Base-by-base conservation (phyloP, 768 basidiomycete genomes). In the Lentinus brumalis region DNA sequence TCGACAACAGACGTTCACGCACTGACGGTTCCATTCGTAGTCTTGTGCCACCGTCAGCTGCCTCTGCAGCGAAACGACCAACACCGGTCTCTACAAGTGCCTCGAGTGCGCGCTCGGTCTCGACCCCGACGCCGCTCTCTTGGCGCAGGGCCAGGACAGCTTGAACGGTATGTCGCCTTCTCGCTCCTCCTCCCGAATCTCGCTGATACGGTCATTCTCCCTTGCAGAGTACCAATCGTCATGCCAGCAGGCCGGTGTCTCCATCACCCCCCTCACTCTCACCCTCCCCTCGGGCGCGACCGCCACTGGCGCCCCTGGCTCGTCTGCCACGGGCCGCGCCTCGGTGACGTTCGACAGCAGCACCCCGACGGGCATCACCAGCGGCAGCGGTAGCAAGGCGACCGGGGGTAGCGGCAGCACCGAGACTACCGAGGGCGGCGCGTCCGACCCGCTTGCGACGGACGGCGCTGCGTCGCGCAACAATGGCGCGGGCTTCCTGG, bases 51-150 rank as follows among this genome's bases (percentile, higher is more conserved):
- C 30, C 42, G 26, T 49, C 31, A 42, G 15, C 57, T 62, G 63
- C 52, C 21, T 64, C 45, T 67, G 66, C 61, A 62, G 53, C 41
- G 59, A 35, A 49, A 18, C 39, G 10, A 46, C 57, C 47, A 57
- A 44, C 41, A 50, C 31, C 1, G 58, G 53, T 29, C 39, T 61
- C 49, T 58, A 47, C 15, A 39, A 14, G 52, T 67, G 66, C 57
- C 57, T 64, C 46, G 51, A 62, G 59, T 67, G 66, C 50, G 51
- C 58, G 14, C 53, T 64, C 42, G 54, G 31, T 21, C 14, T 58
- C 32, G 57, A 50, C 26, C 52, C 65, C 29, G 56, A 58, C 41
- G 18, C 59, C 15, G 5, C 15, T 38, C 10, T 44, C 32, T 32
- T 55, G 10, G 26, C 38, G 1, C 50, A 62, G 40, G 63, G 58